phyloP scores from a whole-genome alignment of 2,329 filamentous ascomycete genomes.

The Chlorencoelia australis region DNA sequence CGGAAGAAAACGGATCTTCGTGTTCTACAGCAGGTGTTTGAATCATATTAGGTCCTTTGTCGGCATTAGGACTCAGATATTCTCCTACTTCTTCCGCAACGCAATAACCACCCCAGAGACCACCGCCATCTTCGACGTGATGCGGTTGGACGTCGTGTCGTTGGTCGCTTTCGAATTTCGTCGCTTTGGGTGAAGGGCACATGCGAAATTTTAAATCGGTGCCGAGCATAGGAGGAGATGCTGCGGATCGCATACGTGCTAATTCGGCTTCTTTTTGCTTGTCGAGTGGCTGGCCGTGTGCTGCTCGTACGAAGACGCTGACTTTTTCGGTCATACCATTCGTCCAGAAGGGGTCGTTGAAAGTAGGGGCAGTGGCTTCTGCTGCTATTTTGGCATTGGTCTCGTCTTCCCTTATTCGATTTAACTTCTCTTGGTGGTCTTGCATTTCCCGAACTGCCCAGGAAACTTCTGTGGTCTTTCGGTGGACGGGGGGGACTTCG shows the following conservation, averaged over 20 bases:
- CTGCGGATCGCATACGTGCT: constrained; percentile 46
- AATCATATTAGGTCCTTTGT: constrained; percentile 24
- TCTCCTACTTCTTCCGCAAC: constrained; percentile 29
- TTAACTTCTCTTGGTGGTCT: constrained; percentile 26
- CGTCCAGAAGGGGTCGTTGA: constrained; percentile 27
- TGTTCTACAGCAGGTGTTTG: constrained; percentile 29
- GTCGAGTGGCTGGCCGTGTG: constrained; percentile 12
- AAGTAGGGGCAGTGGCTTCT: constrained; percentile 24
- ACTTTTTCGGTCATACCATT: constrained; percentile 26
- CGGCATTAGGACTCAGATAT: constrained; percentile 26
- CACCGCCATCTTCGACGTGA: constrained; percentile 48
- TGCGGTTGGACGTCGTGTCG: constrained; percentile 42
- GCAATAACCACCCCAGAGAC: constrained; percentile 72
- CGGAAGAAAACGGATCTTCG: constrained; percentile 27
- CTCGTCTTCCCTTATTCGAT: constrained; percentile 25
- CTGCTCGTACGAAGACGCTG: constrained; percentile 7
- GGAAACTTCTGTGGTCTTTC: constrained; percentile 24
- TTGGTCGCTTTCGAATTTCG: constrained; percentile 73
- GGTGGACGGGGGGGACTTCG: constrained; percentile 11
- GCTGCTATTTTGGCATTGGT: constrained; percentile 26
- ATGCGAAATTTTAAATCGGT: constrained; percentile 68
- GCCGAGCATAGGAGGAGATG: constrained; percentile 79
- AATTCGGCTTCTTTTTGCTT: constrained; percentile 28
- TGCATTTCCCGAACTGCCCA: constrained; percentile 28
- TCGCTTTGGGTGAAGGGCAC: constrained; percentile 74